Conservation (phyloP, 148 eudicot species). For the Amaranthus cruentus region DNA sequence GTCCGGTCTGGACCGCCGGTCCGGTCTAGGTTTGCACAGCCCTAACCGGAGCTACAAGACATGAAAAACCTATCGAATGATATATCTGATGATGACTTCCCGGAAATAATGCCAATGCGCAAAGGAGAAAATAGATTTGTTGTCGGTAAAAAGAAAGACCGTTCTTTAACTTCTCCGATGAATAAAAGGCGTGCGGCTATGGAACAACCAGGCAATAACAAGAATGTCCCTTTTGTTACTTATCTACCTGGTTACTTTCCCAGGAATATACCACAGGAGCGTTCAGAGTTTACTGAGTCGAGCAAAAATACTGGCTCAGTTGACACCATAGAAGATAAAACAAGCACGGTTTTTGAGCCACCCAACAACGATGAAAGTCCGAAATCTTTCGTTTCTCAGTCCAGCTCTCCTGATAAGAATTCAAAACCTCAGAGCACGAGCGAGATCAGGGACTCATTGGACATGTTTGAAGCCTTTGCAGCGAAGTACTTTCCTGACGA, state of each 20-base stretch:
- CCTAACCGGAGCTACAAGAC: slow-evolving; percentile 35
- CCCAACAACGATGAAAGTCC: slow-evolving; percentile 16
- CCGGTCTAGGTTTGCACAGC: too few relatives aligned
- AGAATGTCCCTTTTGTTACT: slow-evolving; percentile 88
- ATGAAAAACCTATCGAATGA: slow-evolving; percentile 33
- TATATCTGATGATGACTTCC: slow-evolving; percentile 51
- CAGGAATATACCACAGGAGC: slow-evolving; percentile 27
- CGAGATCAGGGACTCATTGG: slow-evolving; percentile 40
- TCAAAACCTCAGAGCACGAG: slow-evolving; percentile 18
- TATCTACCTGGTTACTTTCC: slow-evolving; percentile 89
- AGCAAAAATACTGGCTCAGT: slow-evolving; percentile 17
- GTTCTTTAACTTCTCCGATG: slow-evolving; percentile 65
- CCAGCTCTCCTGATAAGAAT: slow-evolving; percentile 3
- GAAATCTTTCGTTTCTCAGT: slow-evolving; percentile 13
- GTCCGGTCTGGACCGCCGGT: too few relatives aligned
- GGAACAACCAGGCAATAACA: slow-evolving; percentile 53
- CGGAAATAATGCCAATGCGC: slow-evolving; percentile 76
- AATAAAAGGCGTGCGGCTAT: slow-evolving; percentile 62
- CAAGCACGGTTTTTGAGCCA: neutral
- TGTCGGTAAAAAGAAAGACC: slow-evolving; percentile 73
- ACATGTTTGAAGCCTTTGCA: slow-evolving; percentile 97
- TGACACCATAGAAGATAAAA: slow-evolving; percentile 13
- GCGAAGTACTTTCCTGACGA: slow-evolving; percentile 93
- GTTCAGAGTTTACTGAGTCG: slow-evolving; percentile 19
- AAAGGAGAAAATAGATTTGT: slow-evolving; percentile 77